Conservation (phyloP, 2,329 filamentous ascomycete genomes). For the Ilyonectria robusta region DNA sequence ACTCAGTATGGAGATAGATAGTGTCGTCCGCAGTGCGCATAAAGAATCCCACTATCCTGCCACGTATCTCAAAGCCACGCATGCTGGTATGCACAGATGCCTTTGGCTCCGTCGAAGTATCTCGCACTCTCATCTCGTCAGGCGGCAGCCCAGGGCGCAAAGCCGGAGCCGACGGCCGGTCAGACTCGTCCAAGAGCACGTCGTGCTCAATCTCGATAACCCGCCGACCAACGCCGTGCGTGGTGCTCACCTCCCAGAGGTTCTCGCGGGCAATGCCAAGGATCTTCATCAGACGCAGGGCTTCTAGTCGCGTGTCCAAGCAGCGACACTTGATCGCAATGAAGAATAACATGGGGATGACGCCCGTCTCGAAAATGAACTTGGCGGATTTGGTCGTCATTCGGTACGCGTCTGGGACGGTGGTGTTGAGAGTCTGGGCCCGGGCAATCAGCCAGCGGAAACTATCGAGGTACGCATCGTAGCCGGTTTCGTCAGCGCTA, state of each 20-base stretch:
- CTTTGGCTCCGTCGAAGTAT: constrained; percentile 4
- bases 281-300: neutral
- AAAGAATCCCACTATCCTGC: neutral
- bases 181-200: neutral
- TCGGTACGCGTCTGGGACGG: neutral
- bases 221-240: neutral
- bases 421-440: neutral
- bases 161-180: neutral
- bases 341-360: constrained; percentile 11
- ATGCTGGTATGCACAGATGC: neutral
- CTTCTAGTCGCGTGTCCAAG: constrained; percentile 1
- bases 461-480: constrained; percentile 20
- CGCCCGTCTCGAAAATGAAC: constrained; percentile 19
- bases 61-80: constrained; percentile 1
- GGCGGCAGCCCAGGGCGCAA: neutral
- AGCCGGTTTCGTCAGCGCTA: constrained; percentile 13
- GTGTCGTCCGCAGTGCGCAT: neutral
- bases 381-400: neutral
- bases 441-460: neutral
- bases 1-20: constrained; percentile 9
- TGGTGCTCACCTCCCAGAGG: constrained; percentile 6
- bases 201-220: constrained; percentile 12
- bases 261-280: constrained; percentile 7
- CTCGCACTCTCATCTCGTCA: constrained; percentile 7
- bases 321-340: constrained; percentile 5